phyloP scores from a whole-genome alignment of 1,284 basidiomycete genomes.

The Pseudozyma tsukubaensis region DNA sequence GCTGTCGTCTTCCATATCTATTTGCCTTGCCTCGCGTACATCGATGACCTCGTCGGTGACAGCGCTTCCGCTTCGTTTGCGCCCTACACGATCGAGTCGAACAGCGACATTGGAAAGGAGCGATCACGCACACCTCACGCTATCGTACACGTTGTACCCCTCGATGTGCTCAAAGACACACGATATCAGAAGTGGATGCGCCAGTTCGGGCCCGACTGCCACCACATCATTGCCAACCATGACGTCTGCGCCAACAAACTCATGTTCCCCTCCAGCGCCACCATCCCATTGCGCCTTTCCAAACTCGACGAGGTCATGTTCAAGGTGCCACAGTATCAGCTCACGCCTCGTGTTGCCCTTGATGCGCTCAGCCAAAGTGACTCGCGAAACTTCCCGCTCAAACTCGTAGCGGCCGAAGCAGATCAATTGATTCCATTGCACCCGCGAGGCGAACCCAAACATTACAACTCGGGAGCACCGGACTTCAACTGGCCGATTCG shows the following conservation, averaged over 20 bases:
- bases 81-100: slow-evolving; percentile 65
- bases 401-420: slow-evolving; percentile 23
- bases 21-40: slow-evolving; percentile 76
- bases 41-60: slow-evolving; percentile 73
- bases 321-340: slow-evolving; percentile 75
- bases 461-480: slow-evolving; percentile 36
- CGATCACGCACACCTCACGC: slow-evolving; percentile 72
- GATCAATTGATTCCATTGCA: slow-evolving; percentile 43
- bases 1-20: slow-evolving; percentile 73
- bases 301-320: slow-evolving; percentile 81
- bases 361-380: neutral
- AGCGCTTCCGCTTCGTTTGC: slow-evolving; percentile 71
- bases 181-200: slow-evolving; percentile 80
- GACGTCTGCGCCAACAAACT: slow-evolving; percentile 76
- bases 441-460: slow-evolving; percentile 38
- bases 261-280: slow-evolving; percentile 80
- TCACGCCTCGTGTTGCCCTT: slow-evolving; percentile 22
- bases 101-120: slow-evolving; percentile 51
- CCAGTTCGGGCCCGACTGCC: slow-evolving; percentile 74
- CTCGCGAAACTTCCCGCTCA: slow-evolving; percentile 7
- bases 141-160: slow-evolving; percentile 59
- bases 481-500: slow-evolving; percentile 63
- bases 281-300: slow-evolving; percentile 79
- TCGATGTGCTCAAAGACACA: slow-evolving; percentile 73
- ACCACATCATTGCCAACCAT: slow-evolving; percentile 73